Conservation (phyloP, 306 rosid species). For the Pueraria montana region DNA sequence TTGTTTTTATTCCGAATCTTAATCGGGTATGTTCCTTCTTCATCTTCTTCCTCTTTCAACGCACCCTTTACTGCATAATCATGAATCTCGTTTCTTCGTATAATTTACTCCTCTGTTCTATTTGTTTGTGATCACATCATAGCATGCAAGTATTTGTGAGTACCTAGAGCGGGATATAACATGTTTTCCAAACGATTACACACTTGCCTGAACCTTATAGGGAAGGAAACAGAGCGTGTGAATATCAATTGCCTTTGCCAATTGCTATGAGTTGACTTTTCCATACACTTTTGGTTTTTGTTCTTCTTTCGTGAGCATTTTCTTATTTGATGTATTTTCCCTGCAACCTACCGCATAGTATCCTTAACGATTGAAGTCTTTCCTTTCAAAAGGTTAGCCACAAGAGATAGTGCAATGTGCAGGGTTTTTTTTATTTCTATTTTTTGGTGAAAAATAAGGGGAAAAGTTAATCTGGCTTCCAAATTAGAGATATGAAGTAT, state of each 20-base stretch:
- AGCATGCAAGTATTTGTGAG: constrained; percentile 17
- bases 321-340: constrained; percentile 23
- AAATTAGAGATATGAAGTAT: neutral
- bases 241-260: constrained; percentile 1
- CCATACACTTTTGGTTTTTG: neutral
- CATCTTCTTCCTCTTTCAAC: constrained; percentile 2
- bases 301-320: neutral
- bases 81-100: constrained; percentile 14
- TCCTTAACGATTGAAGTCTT: constrained; percentile 28
- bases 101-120: neutral
- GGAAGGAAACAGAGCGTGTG: constrained; percentile 18
- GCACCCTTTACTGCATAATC: neutral
- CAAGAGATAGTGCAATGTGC: neutral
- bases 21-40: constrained; percentile 58
- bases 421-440: neutral
- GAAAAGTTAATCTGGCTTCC: constrained; percentile 8
- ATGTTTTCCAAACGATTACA: neutral
- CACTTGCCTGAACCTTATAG: neutral
- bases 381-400: constrained; percentile 42
- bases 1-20: neutral
- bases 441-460: neutral
- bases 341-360: neutral
- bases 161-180: constrained; percentile 8
- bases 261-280: neutral
- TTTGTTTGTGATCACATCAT: neutral